Conservation (phyloP, 202 grass and related monocot genomes). For the Carex arenaria region DNA sequence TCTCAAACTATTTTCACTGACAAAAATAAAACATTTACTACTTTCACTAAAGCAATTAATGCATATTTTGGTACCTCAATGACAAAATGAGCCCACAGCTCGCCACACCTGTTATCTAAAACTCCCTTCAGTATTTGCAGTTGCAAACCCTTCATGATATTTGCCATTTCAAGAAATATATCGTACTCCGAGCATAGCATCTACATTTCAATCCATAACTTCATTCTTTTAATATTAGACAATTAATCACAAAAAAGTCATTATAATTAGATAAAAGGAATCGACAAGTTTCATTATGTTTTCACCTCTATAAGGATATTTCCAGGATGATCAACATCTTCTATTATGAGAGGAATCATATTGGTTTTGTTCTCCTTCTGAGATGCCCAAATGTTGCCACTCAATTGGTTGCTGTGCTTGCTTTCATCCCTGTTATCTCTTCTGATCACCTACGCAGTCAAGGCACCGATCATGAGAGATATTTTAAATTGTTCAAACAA, state of each 20-base stretch:
- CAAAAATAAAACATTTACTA: too few relatives aligned
- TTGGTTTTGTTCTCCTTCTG: constrained; percentile 28
- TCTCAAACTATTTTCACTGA: too few relatives aligned
- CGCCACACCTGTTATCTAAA: constrained; percentile 38
- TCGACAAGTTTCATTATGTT: neutral
- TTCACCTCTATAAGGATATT: constrained; percentile 61
- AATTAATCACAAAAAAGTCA: neutral
- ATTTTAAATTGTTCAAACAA: neutral
- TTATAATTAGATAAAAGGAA: neutral
- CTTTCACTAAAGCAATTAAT: too few relatives aligned
- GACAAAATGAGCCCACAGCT: constrained; percentile 49
- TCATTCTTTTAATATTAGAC: neutral
- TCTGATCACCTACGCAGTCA: neutral
- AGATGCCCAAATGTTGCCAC: neutral
- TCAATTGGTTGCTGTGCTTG: neutral
- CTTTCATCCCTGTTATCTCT: neutral
- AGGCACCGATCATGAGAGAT: neutral
- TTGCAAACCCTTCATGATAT: constrained; percentile 37
- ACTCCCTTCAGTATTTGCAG: constrained; percentile 49
- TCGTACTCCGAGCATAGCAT: constrained; percentile 46
- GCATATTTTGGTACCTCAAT: constrained; percentile 34
- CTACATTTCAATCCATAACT: constrained; percentile 19
- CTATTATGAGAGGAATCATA: constrained; percentile 45
- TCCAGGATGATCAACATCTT: constrained; percentile 50
- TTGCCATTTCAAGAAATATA: constrained; percentile 43